These are phyloP conservation scores for Auricularia heimuer DNA, from an alignment of 768 basidiomycete species.

Conservation along the genomic window DNA sequence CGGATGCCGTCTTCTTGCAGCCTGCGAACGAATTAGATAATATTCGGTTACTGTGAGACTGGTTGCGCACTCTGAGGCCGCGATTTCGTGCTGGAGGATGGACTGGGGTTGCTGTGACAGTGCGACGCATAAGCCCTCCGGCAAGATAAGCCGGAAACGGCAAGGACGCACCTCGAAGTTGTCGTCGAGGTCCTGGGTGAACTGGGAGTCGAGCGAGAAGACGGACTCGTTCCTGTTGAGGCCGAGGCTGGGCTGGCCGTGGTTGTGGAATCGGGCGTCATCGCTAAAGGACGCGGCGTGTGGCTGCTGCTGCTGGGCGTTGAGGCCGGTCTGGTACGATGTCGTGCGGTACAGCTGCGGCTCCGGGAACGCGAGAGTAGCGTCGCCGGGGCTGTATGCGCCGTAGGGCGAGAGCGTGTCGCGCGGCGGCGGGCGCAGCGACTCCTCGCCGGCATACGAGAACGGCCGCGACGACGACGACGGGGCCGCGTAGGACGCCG, in stretches of 20 bases:
- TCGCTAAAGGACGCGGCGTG: conserved; percentile 10
- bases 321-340: conserved; percentile 21
- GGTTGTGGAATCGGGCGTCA: conserved; percentile 8
- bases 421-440: not conserved
- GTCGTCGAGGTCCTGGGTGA: not conserved
- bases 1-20: conserved; percentile 46
- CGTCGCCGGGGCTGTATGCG: not conserved
- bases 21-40: not conserved
- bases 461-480: not conserved
- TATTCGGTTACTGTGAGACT: not conserved
- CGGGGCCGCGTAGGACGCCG: not conserved
- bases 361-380: conserved; percentile 38
- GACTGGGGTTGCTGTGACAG: not conserved
- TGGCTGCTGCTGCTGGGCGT: conserved; percentile 10
- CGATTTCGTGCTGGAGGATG: not conserved
- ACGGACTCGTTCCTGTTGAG: not conserved
- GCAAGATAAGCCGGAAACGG: not conserved
- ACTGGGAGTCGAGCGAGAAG: not conserved
- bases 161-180: not conserved
- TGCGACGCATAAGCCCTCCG: not conserved
- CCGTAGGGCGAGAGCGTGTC: not conserved
- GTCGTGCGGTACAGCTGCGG: conserved; percentile 40
- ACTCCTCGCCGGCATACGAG: not conserved
- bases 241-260: not conserved
- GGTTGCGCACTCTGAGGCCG: conserved; percentile 5